Base-by-base conservation (phyloP, 2,329 filamentous ascomycete species). In the Penicillium sp. region DNA sequence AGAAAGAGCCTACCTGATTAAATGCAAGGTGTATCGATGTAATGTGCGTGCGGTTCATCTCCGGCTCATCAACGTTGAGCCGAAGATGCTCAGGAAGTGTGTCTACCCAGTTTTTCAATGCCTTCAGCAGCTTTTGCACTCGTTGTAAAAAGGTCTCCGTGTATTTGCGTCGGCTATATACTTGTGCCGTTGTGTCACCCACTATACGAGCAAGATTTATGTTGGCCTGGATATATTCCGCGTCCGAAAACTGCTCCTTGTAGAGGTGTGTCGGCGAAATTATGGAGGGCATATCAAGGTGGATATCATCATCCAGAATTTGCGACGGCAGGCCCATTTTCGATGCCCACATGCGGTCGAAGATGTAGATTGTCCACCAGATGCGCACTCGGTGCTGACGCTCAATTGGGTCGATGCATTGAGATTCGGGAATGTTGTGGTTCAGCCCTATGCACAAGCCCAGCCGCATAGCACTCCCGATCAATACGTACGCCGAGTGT, bases 301-400 rank as follows among this genome's bases (percentile, higher is more conserved):
- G 76, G 47, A 79, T 83, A 19, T 83, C 82, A 41, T 81, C 76
- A 55, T 85, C 82, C 13, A 78, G 76, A 6, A 85, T 79, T 45
- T 81, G 80, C 7, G 81, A 76, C 0, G 83, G 81, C 26, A 83
- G 77, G 0, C 82, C 81, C 55, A 84, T 75, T 51, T 83, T 81
- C 0, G 81, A 80, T 3, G 80, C 80, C 76, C 79, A 83, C 73
- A 84, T 79, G 2, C 82, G 76, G 59, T 77, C 75, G 45, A 76
- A 77, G 21, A 75, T 75, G 62, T 77, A 77, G 50, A 76, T 75
- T 8, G 75, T 76, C 75, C 75, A 77, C 75, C 75, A 77, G 26
- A 77, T 74, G 19, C 75, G 67, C 31, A 76, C 69, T 2, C 75
- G 73, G 41, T 77, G 75, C 58, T 77, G 73, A 29, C 72, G 71